A percentile compares a stretch with the other conserved stretches of the same genome.
Evolutionary conservation across 148 eudicot species (phyloP).

Genomic region (Polygonum aviculare): DNA sequence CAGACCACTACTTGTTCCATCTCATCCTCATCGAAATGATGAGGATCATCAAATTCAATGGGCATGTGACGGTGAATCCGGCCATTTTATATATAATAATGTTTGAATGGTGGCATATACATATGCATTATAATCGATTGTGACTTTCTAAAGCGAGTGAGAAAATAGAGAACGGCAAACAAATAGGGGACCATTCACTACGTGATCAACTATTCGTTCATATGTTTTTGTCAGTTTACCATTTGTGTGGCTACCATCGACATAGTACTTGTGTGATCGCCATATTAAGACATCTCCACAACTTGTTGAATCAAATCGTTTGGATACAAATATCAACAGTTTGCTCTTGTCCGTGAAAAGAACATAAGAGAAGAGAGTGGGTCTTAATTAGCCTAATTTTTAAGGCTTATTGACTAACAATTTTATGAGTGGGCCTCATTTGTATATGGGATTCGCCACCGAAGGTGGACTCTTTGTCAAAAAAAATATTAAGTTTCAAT

Average conservation of each 20-base stretch:
- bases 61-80: constrained; percentile 12
- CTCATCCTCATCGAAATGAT: background rate
- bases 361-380: background rate
- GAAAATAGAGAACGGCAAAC: background rate
- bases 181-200: background rate
- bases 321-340: no score
- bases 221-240: background rate
- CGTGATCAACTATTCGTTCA: background rate
- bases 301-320: background rate
- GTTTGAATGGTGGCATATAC: background rate
- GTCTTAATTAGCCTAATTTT: background rate
- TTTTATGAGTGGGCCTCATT: no score
- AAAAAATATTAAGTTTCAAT: no score
- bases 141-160: background rate
- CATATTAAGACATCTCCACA: background rate
- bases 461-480: no score
- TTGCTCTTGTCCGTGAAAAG: background rate
- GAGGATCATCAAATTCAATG: constrained; percentile 1
- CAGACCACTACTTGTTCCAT: background rate
- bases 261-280: background rate
- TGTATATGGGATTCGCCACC: no score
- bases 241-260: background rate
- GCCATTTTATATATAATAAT: background rate
- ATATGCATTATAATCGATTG: background rate
- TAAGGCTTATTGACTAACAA: background rate